Conservation (phyloP, 2,329 filamentous ascomycete species). For the Daldinia sp. region DNA sequence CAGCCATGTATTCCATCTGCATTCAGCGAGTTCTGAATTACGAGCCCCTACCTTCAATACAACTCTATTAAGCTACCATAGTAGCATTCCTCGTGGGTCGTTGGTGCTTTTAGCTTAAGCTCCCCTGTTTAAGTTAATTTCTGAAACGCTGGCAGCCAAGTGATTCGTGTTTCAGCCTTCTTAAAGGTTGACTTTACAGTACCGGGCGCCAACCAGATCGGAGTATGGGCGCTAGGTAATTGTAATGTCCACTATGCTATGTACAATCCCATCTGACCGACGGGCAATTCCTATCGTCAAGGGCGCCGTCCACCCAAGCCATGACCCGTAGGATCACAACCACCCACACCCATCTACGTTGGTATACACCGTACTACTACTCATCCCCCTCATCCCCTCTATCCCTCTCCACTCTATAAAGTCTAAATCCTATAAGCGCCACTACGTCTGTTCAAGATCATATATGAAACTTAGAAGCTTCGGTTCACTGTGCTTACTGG, state of each 20-base stretch:
- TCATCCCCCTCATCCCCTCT: neutral
- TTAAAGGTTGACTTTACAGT: slow-evolving; percentile 15
- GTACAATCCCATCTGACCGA: slow-evolving; percentile 23
- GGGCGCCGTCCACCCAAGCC: slow-evolving; percentile 9
- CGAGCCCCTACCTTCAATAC: slow-evolving; percentile 33
- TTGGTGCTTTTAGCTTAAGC: slow-evolving; percentile 36
- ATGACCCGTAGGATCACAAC: slow-evolving; percentile 10
- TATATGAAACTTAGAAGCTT: neutral
- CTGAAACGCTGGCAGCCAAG: slow-evolving; percentile 42
- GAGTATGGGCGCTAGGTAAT: slow-evolving; percentile 4
- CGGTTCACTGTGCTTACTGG: neutral
- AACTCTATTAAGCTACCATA: slow-evolving; percentile 31
- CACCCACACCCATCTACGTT: slow-evolving; percentile 3
- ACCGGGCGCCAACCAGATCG: slow-evolving; percentile 16
- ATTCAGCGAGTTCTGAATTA: slow-evolving; percentile 32
- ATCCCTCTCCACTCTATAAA: too few relatives aligned
- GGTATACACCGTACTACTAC: neutral
- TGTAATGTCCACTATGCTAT: slow-evolving; percentile 18
- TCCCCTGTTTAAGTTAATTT: slow-evolving; percentile 28
- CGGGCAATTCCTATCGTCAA: slow-evolving; percentile 17
- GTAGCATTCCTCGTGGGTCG: slow-evolving; percentile 34
- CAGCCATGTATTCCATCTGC: slow-evolving; percentile 30
- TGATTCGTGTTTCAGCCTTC: slow-evolving; percentile 42
- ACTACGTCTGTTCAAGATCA: neutral
- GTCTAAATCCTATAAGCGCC: slow-evolving; percentile 6